Evolutionary conservation across 106 monocot genomes (phyloP).

Genomic region (Dendrobium catenatum): DNA sequence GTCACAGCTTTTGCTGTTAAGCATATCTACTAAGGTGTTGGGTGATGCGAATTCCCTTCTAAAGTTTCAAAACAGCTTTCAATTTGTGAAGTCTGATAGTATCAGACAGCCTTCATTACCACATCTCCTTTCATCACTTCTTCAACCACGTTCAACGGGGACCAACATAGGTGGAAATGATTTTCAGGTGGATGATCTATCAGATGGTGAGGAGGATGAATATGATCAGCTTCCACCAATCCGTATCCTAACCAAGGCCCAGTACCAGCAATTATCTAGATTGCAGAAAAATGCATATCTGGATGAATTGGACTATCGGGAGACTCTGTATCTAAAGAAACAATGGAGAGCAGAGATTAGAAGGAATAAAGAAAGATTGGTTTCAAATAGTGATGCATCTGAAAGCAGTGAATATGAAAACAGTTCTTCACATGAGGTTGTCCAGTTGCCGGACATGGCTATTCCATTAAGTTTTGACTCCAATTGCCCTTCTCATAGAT

Average conservation of each 20-base stretch:
- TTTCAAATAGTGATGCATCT: conserved; percentile 1
- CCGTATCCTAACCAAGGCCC: conserved; percentile 56
- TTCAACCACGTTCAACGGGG: conserved; percentile 31
- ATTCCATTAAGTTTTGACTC: conserved; percentile 72
- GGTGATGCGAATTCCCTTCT: conserved; percentile 62
- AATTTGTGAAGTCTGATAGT: conserved; percentile 18
- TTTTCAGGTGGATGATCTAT: conserved; percentile 21
- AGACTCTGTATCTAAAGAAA: conserved; percentile 83
- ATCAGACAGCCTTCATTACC: conserved; percentile 65
- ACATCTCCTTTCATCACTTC: conserved; percentile 79
- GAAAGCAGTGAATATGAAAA: conserved; percentile 24
- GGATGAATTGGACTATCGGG: conserved; percentile 88
- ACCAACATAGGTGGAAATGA: conserved; percentile 17
- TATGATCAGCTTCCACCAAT: conserved; percentile 87
- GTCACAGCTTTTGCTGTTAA: conserved; percentile 60
- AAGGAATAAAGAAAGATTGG: conserved; percentile 32
- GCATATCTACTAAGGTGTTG: conserved; percentile 64
- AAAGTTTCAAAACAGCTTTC: conserved; percentile 58
- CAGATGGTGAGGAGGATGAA: conserved; percentile 53
- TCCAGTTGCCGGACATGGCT: conserved; percentile 49
- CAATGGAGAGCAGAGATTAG: conserved; percentile 65
- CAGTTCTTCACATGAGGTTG: conserved; percentile 26
- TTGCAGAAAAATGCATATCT: conserved; percentile 77
- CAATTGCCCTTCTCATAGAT: conserved; percentile 45
- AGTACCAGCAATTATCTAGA: conserved; percentile 59